phyloP scores from a whole-genome alignment of 331 rosid genomes.

The Prunus yedoensis region DNA sequence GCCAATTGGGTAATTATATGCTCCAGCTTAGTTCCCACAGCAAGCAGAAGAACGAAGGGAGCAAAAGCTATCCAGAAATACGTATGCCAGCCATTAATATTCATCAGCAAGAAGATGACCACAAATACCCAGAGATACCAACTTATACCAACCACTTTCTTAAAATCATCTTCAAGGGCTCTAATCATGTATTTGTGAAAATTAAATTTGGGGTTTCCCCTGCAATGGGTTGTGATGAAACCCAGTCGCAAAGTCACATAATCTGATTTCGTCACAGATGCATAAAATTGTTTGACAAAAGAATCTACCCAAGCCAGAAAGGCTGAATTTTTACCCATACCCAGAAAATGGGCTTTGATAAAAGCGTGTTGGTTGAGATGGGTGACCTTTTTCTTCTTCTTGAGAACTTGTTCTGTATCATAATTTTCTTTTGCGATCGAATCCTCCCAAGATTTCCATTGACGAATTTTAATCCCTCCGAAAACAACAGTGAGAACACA shows the following conservation, averaged over 20 bases:
- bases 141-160: constrained; percentile 23
- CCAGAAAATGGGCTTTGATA: constrained; percentile 42
- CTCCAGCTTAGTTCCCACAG: constrained; percentile 59
- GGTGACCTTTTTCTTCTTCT: constrained; percentile 29
- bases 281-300: constrained; percentile 9
- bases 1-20: constrained; percentile 55
- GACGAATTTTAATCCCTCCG: constrained; percentile 49
- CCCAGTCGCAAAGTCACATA: constrained; percentile 36
- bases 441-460: constrained; percentile 56
- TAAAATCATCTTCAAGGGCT: constrained; percentile 20
- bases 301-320: constrained; percentile 28
- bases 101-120: constrained; percentile 52
- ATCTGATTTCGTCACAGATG: constrained; percentile 19
- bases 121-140: constrained; percentile 54
- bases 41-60: constrained; percentile 47
- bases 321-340: constrained; percentile 38
- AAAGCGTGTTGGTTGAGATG: constrained; percentile 43
- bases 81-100: constrained; percentile 50
- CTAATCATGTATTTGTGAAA: constrained; percentile 21
- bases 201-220: constrained; percentile 4
- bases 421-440: constrained; percentile 32
- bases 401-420: constrained; percentile 32
- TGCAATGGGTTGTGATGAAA: constrained; percentile 42
- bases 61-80: constrained; percentile 64
- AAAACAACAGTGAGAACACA: constrained; percentile 50